Evolutionary conservation across 75 land plant genomes (phyloP).

Genomic region (Selaginella moellendorffii): DNA sequence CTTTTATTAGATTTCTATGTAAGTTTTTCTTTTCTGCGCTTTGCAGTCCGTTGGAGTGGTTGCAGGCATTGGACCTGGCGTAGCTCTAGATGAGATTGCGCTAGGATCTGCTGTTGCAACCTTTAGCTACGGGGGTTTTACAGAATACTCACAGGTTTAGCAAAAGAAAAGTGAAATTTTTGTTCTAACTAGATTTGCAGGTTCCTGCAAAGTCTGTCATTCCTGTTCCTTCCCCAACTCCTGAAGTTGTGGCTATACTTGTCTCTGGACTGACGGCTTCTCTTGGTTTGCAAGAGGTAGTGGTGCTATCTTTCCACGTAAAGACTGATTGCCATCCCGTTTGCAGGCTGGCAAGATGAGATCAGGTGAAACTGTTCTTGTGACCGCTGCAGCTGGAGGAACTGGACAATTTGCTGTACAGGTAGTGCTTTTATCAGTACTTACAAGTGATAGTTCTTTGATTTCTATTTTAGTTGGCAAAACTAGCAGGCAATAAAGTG

Average conservation of each 20-base stretch:
- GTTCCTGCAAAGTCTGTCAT: conserved; percentile 60
- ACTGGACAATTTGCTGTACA: conserved; percentile 93
- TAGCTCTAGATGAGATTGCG: conserved; percentile 27
- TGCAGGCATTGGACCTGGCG: conserved; percentile 60
- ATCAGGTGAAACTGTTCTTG: conserved; percentile 73
- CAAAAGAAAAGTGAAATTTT: no score
- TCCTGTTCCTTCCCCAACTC: conserved; percentile 66
- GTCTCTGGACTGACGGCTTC: conserved; percentile 98
- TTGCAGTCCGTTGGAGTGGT: conserved; percentile 86
- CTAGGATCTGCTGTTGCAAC: conserved; percentile 80
- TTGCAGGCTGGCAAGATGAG: conserved; percentile 66
- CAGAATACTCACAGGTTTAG: conserved; percentile 70
- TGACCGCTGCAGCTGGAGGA: conserved; percentile 96
- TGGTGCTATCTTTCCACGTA: neutral
- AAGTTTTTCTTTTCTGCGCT: conserved; percentile 1
- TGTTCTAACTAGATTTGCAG: no score
- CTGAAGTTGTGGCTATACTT: conserved; percentile 93
- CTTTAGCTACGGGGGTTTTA: conserved; percentile 65
- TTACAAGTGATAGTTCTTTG: conserved; percentile 4
- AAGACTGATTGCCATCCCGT: no score
- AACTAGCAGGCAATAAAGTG: conserved; percentile 88
- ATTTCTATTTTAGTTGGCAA: conserved; percentile 66
- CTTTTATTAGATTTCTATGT: neutral
- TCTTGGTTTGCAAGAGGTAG: conserved; percentile 76
- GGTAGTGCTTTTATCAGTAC: conserved; percentile 11